Evolutionary conservation across 2,329 filamentous ascomycete genomes (phyloP), one percentile per base, ranked within the genome.

Genomic region (Cryphonectria radicalis): DNA sequence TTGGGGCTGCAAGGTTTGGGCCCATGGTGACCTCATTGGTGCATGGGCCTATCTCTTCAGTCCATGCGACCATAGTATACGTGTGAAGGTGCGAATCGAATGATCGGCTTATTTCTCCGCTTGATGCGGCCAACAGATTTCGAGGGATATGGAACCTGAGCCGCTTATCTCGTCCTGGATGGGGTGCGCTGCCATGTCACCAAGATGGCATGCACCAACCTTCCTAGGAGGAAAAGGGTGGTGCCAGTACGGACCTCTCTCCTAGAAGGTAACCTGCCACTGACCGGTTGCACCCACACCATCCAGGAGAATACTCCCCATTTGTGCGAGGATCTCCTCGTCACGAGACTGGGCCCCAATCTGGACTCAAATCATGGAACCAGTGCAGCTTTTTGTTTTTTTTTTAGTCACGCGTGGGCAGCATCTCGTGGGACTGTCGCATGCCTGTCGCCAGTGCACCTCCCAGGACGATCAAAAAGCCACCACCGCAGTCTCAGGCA

Each of bases 21-120:
- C 42, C 25, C 37, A 59, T 55, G 32, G 32, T 59, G 40, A 67
- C 66, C 66, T 46, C 37, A 67, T 60, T n/a, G 35, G 66, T 14
- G 14, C n/a, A 17, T 22, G 35, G 25, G 35, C 25, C 66, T 67
- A 35, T 67, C 40, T 67, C 40, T 35, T 35, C 53, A 57, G n/a
- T n/a, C 25, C 55, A 67, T n/a, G 40, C 37, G 53, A n/a, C 17
- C 65, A 55, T 35, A 22, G n/a, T 50, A 5, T n/a, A 32, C 32
- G 53, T 22, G 43, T 25, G 64, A 66, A n/a, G 19, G 22, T 43
- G 37, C 66, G 46, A 13, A 46, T 46, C 53, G 55, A 43, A 35
- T 5, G 43, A 67, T 42, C 53, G 37, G 66, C 53, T 43, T 25
- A 40, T 22, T 57, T 68, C 64, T 72, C 68, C 66, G 69, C 63